These are phyloP conservation scores for Plenodomus tracheiphilus DNA, from an alignment of 2,329 filamentous ascomycete species.

Conservation along the genomic window DNA sequence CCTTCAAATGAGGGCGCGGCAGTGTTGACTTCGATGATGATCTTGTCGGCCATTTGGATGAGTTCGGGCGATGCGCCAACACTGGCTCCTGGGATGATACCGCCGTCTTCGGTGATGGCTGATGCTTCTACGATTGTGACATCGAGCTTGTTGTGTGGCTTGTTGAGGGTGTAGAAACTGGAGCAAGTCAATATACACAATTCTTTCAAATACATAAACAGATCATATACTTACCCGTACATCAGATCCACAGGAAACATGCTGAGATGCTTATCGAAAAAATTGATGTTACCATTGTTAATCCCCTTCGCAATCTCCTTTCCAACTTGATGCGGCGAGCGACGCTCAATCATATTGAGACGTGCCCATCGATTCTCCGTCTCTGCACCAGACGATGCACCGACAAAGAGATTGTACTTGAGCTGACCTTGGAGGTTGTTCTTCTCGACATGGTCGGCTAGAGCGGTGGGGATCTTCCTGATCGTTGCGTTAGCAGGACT, in stretches of 20 bases:
- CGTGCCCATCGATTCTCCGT: slow-evolving; percentile 91
- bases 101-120: slow-evolving; percentile 85
- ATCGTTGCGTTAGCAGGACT: slow-evolving; percentile 4
- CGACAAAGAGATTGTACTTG: slow-evolving; percentile 85
- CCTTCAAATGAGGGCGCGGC: slow-evolving; percentile 79
- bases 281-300: slow-evolving; percentile 84
- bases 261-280: slow-evolving; percentile 91
- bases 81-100: slow-evolving; percentile 83
- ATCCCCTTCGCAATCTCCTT: slow-evolving; percentile 90
- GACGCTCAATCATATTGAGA: slow-evolving; percentile 86
- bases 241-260: slow-evolving; percentile 90
- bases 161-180: slow-evolving; percentile 82
- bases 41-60: slow-evolving; percentile 88
- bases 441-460: slow-evolving; percentile 87
- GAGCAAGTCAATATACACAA: neutral
- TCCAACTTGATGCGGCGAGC: slow-evolving; percentile 84
- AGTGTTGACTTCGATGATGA: slow-evolving; percentile 93
- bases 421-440: slow-evolving; percentile 82
- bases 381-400: slow-evolving; percentile 85
- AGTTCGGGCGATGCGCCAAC: slow-evolving; percentile 85
- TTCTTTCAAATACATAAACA: neutral
- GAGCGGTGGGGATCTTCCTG: slow-evolving; percentile 79
- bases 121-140: slow-evolving; percentile 85
- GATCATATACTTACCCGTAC: slow-evolving; percentile 56
- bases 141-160: slow-evolving; percentile 72